phyloP scores from a whole-genome alignment of 2,329 filamentous ascomycete genomes.

The Incumbomyces lentus region DNA sequence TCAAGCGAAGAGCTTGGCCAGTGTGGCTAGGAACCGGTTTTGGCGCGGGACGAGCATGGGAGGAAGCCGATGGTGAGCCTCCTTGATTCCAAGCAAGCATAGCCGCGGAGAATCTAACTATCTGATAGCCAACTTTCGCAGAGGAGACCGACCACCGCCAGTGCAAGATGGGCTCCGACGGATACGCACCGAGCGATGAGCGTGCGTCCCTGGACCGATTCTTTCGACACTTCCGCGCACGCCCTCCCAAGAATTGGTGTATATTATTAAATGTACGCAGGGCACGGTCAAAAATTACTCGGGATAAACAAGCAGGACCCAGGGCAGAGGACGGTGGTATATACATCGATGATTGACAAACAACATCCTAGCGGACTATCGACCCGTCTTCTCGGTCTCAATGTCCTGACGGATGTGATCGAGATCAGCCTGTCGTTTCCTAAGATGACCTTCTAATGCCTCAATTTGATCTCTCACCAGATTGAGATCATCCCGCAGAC shows the following conservation, averaged over 20 bases:
- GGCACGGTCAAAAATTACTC: not conserved
- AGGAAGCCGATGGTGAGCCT: conserved; percentile 81
- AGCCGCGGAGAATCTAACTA: conserved; percentile 7
- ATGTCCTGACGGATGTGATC: conserved; percentile 70
- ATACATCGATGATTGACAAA: not conserved
- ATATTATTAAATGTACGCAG: conserved; percentile 9
- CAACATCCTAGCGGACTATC: conserved; percentile 27
- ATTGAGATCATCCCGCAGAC: conserved; percentile 72
- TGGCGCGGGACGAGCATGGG: conserved; percentile 90
- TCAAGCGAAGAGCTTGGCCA: conserved; percentile 96
- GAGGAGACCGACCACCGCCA: conserved; percentile 17
- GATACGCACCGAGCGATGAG: conserved; percentile 20
- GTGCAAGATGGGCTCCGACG: conserved; percentile 20
- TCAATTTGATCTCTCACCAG: conserved; percentile 93
- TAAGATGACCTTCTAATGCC: conserved; percentile 72
- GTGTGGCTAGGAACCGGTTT: conserved; percentile 92
- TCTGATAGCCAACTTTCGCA: conserved; percentile 20
- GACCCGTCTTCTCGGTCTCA: conserved; percentile 69
- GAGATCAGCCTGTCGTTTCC: conserved; percentile 63
- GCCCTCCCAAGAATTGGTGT: conserved; percentile 1
- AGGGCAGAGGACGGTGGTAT: not conserved
- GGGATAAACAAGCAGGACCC: not conserved
- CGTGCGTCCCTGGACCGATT: not conserved
- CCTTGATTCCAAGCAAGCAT: not conserved
- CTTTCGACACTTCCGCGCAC: not conserved